Conservation (phyloP, 2,329 filamentous ascomycete species). For the Epichloe scottii region DNA sequence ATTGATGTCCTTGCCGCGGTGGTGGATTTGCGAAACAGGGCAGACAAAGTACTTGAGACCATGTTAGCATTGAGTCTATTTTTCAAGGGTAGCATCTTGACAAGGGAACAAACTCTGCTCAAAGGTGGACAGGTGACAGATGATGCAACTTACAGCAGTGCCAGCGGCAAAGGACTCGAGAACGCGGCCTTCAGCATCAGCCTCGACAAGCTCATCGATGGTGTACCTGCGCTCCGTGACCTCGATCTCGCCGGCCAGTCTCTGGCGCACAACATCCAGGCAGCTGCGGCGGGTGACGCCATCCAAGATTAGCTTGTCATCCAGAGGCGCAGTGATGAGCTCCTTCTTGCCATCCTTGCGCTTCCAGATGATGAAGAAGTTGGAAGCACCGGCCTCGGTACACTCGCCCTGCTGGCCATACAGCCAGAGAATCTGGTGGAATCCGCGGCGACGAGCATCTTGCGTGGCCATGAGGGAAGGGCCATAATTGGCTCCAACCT, state of each 20-base stretch:
- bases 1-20: conserved; percentile 49
- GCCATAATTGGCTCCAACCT: conserved; percentile 89
- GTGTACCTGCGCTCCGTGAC: conserved; percentile 74
- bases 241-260: conserved; percentile 47
- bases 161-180: conserved; percentile 79
- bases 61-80: neutral
- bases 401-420: conserved; percentile 67
- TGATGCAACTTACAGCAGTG: conserved; percentile 54
- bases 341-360: conserved; percentile 38
- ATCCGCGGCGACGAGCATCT: conserved; percentile 62
- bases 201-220: conserved; percentile 64
- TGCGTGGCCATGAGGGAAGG: conserved; percentile 67
- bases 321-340: conserved; percentile 72
- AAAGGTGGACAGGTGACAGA: neutral
- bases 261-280: conserved; percentile 55
- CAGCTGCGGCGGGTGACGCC: conserved; percentile 79
- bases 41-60: conserved; percentile 52
- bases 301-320: conserved; percentile 73
- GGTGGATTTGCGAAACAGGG: conserved; percentile 55
- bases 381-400: conserved; percentile 83
- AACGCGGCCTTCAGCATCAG: conserved; percentile 60
- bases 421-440: conserved; percentile 87
- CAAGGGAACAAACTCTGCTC: conserved; percentile 10
- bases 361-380: conserved; percentile 81
- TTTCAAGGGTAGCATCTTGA: neutral